Evolutionary conservation across 495 filamentous ascomycete species (phyloP).

Genomic region (Polyplosphaeria fusca): DNA sequence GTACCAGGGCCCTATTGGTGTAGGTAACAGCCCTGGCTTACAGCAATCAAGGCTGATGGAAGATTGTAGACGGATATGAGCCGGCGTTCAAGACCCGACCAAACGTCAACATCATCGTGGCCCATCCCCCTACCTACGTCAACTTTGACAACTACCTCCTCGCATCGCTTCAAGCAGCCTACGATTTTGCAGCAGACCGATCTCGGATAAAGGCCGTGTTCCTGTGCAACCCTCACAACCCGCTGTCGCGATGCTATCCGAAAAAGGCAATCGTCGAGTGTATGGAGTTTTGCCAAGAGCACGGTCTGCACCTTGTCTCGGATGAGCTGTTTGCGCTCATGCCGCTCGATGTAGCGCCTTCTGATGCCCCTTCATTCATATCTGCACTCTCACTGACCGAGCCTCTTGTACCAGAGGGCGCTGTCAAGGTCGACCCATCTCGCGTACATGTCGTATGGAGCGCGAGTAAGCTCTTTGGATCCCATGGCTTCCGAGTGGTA

Average conservation of each 20-base stretch:
- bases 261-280: conserved; percentile 46
- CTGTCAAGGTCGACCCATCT: conserved; percentile 27
- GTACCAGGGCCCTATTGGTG: conserved; percentile 29
- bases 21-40: background rate
- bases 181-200: conserved; percentile 18
- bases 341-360: background rate
- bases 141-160: conserved; percentile 28
- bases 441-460: conserved; percentile 31
- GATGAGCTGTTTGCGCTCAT: conserved; percentile 60
- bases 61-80: conserved; percentile 20
- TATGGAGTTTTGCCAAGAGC: conserved; percentile 53
- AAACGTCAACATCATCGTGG: conserved; percentile 25
- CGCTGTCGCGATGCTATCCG: conserved; percentile 56
- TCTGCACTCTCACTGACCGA: conserved; percentile 30
- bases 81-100: conserved; percentile 9
- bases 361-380: conserved; percentile 6
- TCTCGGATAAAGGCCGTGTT: conserved; percentile 49
- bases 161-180: conserved; percentile 21
- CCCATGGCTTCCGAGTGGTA: conserved; percentile 19
- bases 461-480: conserved; percentile 26
- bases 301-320: conserved; percentile 57
- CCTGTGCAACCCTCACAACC: conserved; percentile 62
- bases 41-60: background rate
- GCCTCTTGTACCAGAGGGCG: conserved; percentile 11
- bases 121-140: conserved; percentile 24